Conservation (phyloP, 257 asterid genomes). For the Ehretia macrophylla region DNA sequence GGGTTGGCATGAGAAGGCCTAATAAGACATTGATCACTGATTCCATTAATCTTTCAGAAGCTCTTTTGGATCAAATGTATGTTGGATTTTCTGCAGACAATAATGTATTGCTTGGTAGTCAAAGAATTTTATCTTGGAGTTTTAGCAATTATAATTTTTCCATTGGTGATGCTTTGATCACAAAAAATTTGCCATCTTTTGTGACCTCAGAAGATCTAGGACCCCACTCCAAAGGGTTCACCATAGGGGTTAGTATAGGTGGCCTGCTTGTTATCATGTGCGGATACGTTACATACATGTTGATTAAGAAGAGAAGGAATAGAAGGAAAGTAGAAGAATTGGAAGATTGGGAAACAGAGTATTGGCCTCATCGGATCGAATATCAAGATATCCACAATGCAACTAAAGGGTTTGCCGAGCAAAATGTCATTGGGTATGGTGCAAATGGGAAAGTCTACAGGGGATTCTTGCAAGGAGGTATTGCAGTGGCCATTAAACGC, state of each 20-base stretch:
- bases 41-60: slow-evolving; percentile 39
- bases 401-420: slow-evolving; percentile 53
- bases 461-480: slow-evolving; percentile 46
- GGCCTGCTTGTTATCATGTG: slow-evolving; percentile 15
- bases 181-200: slow-evolving; percentile 46
- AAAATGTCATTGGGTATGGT: slow-evolving; percentile 60
- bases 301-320: slow-evolving; percentile 27
- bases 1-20: slow-evolving; percentile 52
- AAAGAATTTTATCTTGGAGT: slow-evolving; percentile 68
- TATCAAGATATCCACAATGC: slow-evolving; percentile 66
- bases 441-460: slow-evolving; percentile 67
- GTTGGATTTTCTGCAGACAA: slow-evolving; percentile 73
- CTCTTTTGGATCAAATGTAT: slow-evolving; percentile 62
- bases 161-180: slow-evolving; percentile 34
- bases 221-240: slow-evolving; percentile 28
- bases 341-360: slow-evolving; percentile 82
- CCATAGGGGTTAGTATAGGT: slow-evolving; percentile 36
- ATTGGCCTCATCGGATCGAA: slow-evolving; percentile 72
- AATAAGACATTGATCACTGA: slow-evolving; percentile 39
- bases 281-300: slow-evolving; percentile 15
- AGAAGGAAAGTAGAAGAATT: slow-evolving; percentile 43
- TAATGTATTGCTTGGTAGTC: slow-evolving; percentile 49
- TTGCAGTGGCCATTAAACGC: slow-evolving; percentile 57
- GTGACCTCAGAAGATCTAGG: slow-evolving; percentile 23
- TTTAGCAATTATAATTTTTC: slow-evolving; percentile 55